Conservation (phyloP, 495 filamentous ascomycete genomes). For the Recurvomyces mirabilis region DNA sequence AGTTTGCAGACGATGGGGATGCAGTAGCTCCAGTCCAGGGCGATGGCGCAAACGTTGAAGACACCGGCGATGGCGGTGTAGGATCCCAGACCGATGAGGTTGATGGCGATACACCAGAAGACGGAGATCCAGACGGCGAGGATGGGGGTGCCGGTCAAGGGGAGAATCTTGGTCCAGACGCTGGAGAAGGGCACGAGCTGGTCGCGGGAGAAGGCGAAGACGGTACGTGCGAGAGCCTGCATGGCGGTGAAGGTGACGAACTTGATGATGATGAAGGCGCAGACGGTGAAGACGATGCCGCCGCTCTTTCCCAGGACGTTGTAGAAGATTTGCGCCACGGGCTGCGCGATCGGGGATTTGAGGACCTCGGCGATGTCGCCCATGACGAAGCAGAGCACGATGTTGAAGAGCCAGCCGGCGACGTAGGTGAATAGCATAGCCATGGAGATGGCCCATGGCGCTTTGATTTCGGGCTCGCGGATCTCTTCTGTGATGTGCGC, state of each 20-base stretch:
- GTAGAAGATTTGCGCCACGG: slow-evolving; percentile 55
- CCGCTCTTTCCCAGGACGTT: slow-evolving; percentile 47
- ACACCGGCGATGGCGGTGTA: slow-evolving; percentile 50
- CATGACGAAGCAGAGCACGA: slow-evolving; percentile 52
- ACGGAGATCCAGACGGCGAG: slow-evolving; percentile 51
- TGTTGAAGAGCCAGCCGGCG: slow-evolving; percentile 50
- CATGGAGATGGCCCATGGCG: slow-evolving; percentile 49
- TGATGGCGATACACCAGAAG: slow-evolving; percentile 46
- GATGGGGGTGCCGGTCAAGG: slow-evolving; percentile 46
- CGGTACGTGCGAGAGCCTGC: slow-evolving; percentile 49
- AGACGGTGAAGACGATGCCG: slow-evolving; percentile 50
- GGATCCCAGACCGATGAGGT: slow-evolving; percentile 51
- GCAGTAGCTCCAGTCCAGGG: slow-evolving; percentile 52
- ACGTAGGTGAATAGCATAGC: slow-evolving; percentile 53
- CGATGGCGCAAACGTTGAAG: slow-evolving; percentile 53
- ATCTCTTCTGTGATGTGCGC: slow-evolving; percentile 56
- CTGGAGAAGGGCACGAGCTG: slow-evolving; percentile 43
- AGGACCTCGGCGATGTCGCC: slow-evolving; percentile 40
- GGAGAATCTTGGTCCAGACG: slow-evolving; percentile 44
- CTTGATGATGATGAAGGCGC: slow-evolving; percentile 46
- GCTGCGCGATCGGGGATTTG: slow-evolving; percentile 39
- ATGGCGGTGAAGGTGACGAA: slow-evolving; percentile 52
- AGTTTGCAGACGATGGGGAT: slow-evolving; percentile 54
- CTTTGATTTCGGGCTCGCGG: slow-evolving; percentile 44
- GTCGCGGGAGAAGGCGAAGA: slow-evolving; percentile 54